Evolutionary conservation across 2,329 filamentous ascomycete genomes (phyloP), one percentile per base, ranked within the genome.

Genomic region (Calycina herbarum): DNA sequence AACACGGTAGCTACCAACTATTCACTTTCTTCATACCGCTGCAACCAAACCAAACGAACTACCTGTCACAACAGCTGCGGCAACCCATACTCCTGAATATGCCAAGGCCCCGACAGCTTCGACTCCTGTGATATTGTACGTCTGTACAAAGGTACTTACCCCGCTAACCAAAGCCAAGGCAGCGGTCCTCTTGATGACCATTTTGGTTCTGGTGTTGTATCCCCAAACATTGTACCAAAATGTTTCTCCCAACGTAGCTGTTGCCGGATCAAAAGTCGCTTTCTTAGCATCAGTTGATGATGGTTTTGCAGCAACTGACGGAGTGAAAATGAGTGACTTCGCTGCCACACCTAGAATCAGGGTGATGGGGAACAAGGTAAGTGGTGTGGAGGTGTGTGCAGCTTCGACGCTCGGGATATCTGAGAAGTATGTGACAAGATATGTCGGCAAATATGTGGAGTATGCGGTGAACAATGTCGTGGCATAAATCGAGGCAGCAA

Each of bases 1-100:
- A 27, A 54, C 48, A 5, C 20, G 20, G 27, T 11, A 54, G 20
- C 20, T 13, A 8, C 27, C 20, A 24, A 27, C 20, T 24, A 54
- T 54, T 54, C 48, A 54, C 48, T 11, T 27, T 27, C n/a, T 59
- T 71, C 61, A 80, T 76, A 85, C 77, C 75, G 85, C 75, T 70
- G 82, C 77, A 54, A 87, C 82, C 63, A 82, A 77, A 33, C 81
- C 83, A 45, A 89, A 75, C 1, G 78, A 82, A n/a, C 82, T 40
- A 15, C 89, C 90, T 2, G 86, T 85, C 63, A 89, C 74, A 13
- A 84, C 75, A 3, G 86, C 84, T 6, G 89, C 90, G 27, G 83
- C 72, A n/a, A 85, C 86, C 93, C 93, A 97, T 42, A 94, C 81
- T 27, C 81, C 81, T 1, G 91, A 88, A 82, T 93, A 98, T 0